phyloP scores from a whole-genome alignment of 495 filamentous ascomycete genomes.

The Xylaria castorea region DNA sequence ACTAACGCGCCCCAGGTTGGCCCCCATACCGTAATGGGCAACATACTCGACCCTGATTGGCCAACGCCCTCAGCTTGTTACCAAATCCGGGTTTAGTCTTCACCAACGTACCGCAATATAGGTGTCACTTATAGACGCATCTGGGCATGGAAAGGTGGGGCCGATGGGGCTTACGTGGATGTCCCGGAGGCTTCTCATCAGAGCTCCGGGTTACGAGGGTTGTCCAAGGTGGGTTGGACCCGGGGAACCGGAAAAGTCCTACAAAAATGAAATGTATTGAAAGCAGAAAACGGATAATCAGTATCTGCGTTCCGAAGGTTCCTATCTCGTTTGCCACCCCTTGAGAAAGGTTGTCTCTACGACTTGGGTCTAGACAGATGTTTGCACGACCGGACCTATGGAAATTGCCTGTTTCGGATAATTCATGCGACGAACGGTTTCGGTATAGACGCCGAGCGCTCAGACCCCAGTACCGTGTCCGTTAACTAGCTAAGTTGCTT shows the following conservation, averaged over 20 bases:
- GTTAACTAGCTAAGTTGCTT: not conserved
- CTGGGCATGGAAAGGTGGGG: slow-evolving; percentile 15
- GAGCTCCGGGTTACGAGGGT: not conserved
- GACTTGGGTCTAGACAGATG: not conserved
- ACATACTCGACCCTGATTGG: slow-evolving; percentile 9
- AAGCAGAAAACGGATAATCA: not conserved
- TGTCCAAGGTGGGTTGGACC: not conserved
- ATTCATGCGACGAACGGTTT: slow-evolving; percentile 13
- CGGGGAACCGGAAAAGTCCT: slow-evolving; percentile 6
- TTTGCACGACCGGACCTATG: not conserved
- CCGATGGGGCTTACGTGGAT: not conserved
- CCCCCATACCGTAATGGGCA: slow-evolving; percentile 17
- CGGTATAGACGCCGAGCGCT: slow-evolving; percentile 9
- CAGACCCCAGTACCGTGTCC: not conserved
- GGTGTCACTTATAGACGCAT: not conserved
- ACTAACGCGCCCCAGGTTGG: slow-evolving; percentile 6
- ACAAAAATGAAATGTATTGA: not conserved
- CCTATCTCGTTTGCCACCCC: not conserved
- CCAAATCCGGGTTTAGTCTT: slow-evolving; percentile 1
- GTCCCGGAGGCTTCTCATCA: not conserved
- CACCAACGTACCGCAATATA: not conserved
- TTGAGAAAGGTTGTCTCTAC: not conserved
- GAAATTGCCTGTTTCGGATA: slow-evolving; percentile 12
- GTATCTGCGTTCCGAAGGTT: slow-evolving; percentile 12
- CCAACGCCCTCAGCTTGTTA: not conserved